phyloP scores from a whole-genome alignment of 352 stramenopile species.

The Globisporangium middletonii region DNA sequence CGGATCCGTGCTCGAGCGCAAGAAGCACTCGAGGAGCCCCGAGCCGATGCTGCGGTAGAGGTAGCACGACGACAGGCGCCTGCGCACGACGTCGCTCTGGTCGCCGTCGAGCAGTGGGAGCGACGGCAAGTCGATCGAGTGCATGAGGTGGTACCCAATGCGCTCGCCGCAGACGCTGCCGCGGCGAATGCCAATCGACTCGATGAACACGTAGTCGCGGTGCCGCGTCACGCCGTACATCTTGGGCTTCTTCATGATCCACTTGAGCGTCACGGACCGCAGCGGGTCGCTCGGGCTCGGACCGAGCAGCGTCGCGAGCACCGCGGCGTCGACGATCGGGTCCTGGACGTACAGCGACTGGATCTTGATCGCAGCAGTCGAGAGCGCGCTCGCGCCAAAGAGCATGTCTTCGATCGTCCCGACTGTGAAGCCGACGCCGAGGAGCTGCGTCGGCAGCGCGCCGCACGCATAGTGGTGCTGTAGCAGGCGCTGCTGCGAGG shows the following conservation, averaged over 20 bases:
- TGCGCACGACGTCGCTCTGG: slow-evolving; percentile 12
- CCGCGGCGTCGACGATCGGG: slow-evolving; percentile 14
- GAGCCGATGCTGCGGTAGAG: slow-evolving; percentile 16
- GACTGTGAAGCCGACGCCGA: slow-evolving; percentile 15
- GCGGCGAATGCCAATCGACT: slow-evolving; percentile 18
- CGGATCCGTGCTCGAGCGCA: slow-evolving; percentile 11
- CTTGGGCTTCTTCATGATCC: slow-evolving; percentile 17
- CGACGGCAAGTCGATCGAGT: slow-evolving; percentile 25
- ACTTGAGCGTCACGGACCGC: slow-evolving; percentile 17
- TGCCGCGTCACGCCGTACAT: slow-evolving; percentile 15
- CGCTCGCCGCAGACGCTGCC: slow-evolving; percentile 12
- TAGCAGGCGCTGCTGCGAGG: not conserved
- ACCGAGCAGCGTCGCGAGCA: slow-evolving; percentile 12
- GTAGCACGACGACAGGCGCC: slow-evolving; percentile 13
- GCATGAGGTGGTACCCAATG: slow-evolving; percentile 27
- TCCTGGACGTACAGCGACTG: slow-evolving; percentile 17
- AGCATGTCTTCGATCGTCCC: slow-evolving; percentile 22
- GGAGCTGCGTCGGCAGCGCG: slow-evolving; percentile 17
- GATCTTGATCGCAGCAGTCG: slow-evolving; percentile 20
- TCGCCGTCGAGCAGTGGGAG: slow-evolving; percentile 7
- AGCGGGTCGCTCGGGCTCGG: slow-evolving; percentile 15
- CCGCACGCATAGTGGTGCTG: not conserved
- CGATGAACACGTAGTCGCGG: slow-evolving; percentile 19
- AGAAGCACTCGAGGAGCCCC: slow-evolving; percentile 16
- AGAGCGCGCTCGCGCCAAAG: slow-evolving; percentile 11